phyloP scores from a whole-genome alignment of 306 rosid genomes.

The Vigna hirtella region DNA sequence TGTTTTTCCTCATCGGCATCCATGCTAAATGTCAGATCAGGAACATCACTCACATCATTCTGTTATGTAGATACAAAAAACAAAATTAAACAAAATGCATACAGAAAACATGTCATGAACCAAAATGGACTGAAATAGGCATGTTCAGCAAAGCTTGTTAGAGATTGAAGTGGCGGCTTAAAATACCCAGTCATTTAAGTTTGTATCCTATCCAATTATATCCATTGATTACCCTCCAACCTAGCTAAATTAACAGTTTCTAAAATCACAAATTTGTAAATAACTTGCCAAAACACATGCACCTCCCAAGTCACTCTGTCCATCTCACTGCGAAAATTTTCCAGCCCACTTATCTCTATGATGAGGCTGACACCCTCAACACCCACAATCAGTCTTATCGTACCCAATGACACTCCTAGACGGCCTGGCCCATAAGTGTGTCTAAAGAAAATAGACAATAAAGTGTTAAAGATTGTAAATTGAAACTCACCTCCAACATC shows the following conservation, averaged over 20 bases:
- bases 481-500: conserved; percentile 89
- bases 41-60: conserved; percentile 94
- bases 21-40: conserved; percentile 98
- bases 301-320: not conserved
- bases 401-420: conserved; percentile 14
- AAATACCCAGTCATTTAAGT: not conserved
- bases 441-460: conserved; percentile 7
- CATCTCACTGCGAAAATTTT: not conserved
- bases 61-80: conserved; percentile 40
- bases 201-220: not conserved
- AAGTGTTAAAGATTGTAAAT: conserved; percentile 31
- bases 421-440: not conserved
- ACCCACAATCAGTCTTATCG: conserved; percentile 6
- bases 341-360: not conserved
- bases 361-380: not conserved
- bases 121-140: conserved; percentile 26
- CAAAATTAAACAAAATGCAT: conserved; percentile 15
- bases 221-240: conserved; percentile 15
- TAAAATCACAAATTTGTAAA: not conserved
- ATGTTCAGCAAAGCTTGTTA: not conserved
- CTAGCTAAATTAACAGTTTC: not conserved
- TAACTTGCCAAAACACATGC: not conserved
- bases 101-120: conserved; percentile 29
- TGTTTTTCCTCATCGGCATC: conserved; percentile 98
- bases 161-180: not conserved